Evolutionary conservation across 768 basidiomycete species (phyloP), one percentile per base, ranked within the genome.

Genomic region (Tremella yokohamensis): DNA sequence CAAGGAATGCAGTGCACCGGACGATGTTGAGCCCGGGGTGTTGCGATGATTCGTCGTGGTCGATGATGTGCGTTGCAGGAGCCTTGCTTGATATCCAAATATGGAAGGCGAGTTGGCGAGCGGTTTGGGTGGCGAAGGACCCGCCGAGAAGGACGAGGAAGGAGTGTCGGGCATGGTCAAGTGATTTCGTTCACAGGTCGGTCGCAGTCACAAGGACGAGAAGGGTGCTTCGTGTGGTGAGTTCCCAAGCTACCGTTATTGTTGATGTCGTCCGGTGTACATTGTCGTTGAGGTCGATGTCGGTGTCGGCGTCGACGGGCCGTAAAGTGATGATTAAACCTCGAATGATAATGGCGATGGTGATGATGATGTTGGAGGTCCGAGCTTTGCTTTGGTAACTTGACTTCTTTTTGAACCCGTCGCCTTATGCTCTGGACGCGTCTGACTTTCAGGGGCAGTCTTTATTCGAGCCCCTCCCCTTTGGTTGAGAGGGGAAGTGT

Each of bases 41-140:
- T 40, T 45, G 38, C 61, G 42, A 42, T 52, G 53, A 60, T n/a
- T 3, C 20, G 50, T 50, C 12, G 29, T 40, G 13, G 18, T 56
- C 8, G 65, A 63, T 13, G 55, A 54, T 2, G 69, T 64, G 3
- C 63, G 53, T 34, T 65, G 57, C 19, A 72, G 65, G 1, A 72
- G 57, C 3, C 70, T 54, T 8, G 70, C 66, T 49, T 69, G 70
- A 40, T 72, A 72, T 6, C 65, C 64, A 49, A 72, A 72, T 20
- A 72, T 72, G 8, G 63, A 63, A 16, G 68, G 70, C 11, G 70
- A 72, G 20, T 56, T 54, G 37, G 58, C 57, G 42, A 62, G 16
- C 16, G 61, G 61, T 52, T 59, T 69, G 60, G 70, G 68, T 68
- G 68, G 70, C 70, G 70, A 68, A 24, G 64, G 45, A 37, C 61